Evolutionary conservation across 1,284 basidiomycete genomes (phyloP).

Genomic region (Earliella scabrosa): DNA sequence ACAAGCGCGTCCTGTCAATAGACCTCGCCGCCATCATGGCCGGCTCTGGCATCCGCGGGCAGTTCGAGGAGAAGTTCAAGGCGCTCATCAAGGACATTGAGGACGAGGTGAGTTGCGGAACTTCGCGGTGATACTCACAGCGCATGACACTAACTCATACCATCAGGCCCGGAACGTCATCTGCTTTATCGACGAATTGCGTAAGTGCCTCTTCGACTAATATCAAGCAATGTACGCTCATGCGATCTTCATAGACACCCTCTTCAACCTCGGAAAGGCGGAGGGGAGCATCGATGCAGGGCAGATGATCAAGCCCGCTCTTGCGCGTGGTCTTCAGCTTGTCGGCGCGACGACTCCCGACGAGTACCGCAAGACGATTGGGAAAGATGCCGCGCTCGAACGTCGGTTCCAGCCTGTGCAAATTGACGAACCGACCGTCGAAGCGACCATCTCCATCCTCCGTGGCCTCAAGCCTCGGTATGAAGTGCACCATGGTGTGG

Average conservation of each 20-base stretch:
- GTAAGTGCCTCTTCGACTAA: slow-evolving; percentile 46
- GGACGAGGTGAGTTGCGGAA: slow-evolving; percentile 64
- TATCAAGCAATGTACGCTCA: neutral
- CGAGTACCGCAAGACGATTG: slow-evolving; percentile 91
- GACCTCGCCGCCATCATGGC: slow-evolving; percentile 85
- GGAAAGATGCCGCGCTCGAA: slow-evolving; percentile 91
- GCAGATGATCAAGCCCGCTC: slow-evolving; percentile 89
- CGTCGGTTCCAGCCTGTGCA: slow-evolving; percentile 88
- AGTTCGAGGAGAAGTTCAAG: slow-evolving; percentile 94
- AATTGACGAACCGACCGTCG: slow-evolving; percentile 88
- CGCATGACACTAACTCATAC: neutral
- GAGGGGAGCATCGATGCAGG: slow-evolving; percentile 93
- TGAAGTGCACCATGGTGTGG: slow-evolving; percentile 92
- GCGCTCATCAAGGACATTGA: slow-evolving; percentile 87
- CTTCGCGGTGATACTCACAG: neutral
- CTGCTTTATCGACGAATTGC: slow-evolving; percentile 93
- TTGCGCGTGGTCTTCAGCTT: slow-evolving; percentile 85
- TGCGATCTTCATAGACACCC: slow-evolving; percentile 53
- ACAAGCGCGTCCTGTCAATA: slow-evolving; percentile 82
- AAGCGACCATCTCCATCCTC: slow-evolving; percentile 87
- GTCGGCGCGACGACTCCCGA: slow-evolving; percentile 90
- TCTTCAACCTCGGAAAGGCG: slow-evolving; percentile 88
- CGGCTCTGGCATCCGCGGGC: slow-evolving; percentile 87
- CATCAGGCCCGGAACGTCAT: slow-evolving; percentile 71
- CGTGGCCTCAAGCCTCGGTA: slow-evolving; percentile 86